A percentile compares a stretch with the other conserved stretches of the same genome.
Conservation (phyloP, 345 rosid species). For the Populus alba region DNA sequence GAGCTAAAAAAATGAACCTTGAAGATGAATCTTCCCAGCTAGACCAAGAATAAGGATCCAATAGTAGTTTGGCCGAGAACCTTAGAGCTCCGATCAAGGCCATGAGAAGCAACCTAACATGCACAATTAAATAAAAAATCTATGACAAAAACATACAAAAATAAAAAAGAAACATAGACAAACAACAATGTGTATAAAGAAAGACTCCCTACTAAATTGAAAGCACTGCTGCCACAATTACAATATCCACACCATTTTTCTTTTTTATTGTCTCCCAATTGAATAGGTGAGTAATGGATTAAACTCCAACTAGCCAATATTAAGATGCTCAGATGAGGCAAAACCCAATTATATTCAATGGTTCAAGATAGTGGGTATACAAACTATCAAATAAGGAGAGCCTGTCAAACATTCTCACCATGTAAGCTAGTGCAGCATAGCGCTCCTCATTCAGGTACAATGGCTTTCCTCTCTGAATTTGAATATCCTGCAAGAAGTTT, state of each 20-base stretch:
- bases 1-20: conserved; percentile 21
- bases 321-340: too few relatives aligned
- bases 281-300: too few relatives aligned
- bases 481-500: conserved; percentile 52
- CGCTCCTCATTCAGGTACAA: conserved; percentile 93
- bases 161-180: not conserved
- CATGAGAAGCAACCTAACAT: conserved; percentile 89
- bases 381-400: not conserved
- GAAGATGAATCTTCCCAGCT: conserved; percentile 24
- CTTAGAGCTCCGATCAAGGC: conserved; percentile 74
- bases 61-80: conserved; percentile 73
- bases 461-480: conserved; percentile 77
- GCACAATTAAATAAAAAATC: not conserved
- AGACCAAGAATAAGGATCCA: conserved; percentile 47
- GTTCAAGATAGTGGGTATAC: too few relatives aligned
- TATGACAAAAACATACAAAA: not conserved
- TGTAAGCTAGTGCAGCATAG: conserved; percentile 73
- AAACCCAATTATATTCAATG: not conserved
- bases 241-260: not conserved
- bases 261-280: too few relatives aligned
- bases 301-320: too few relatives aligned
- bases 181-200: not conserved
- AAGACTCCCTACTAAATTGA: not conserved
- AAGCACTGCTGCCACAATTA: not conserved
- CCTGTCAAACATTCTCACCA: conserved; percentile 47